Evolutionary conservation across 2,329 filamentous ascomycete species (phyloP), one percentile per base, ranked within the genome.

Genomic region (Cladosporium cucumerinum): DNA sequence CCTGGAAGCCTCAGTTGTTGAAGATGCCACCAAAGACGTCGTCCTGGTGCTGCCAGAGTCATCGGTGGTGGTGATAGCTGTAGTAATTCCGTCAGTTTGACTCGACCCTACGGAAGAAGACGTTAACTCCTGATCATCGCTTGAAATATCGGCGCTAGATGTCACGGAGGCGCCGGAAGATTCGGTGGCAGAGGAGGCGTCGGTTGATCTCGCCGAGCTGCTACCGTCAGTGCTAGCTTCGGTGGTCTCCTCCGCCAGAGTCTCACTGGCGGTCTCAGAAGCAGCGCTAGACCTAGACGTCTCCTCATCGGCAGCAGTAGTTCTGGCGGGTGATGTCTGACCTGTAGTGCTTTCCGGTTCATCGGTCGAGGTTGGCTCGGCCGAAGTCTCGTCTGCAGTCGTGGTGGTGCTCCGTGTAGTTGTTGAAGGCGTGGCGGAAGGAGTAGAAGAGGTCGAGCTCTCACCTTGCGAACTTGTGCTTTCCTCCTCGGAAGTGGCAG

Each of bases 61-160:
- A 49, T 71, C 67, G 16, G 73, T 74, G 30, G 72, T 74, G 10
- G 72, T 70, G 32, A 72, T 34, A 21, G 65, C 61, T 8, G 72
- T 68, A 32, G 71, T 72, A 28, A 68, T 70, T 28, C 65, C 65
- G 39, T 25, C 30, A 39, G n/a, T n/a, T 28, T 52, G 26, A n/a
- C 62, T 64, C 26, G 62, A 64, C 43, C 54, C 62, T 64, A 59
- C 36, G 39, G 54, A 59, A 58, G 57, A 64, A 59, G 55, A 58
- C 23, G 62, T 64, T 55, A 64, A 62, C 49, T 62, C 60, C 60
- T 62, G 60, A 43, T 62, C 60, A 62, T 62, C 60, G 49, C 60
- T 62, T 34, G 60, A 43, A 55, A 49, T 25, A 51, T 46, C 25
- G 55, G 60, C 60, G 39, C 49, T 55, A 36, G 62, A 61, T 26